Percentiles rank a stretch among this genome's conserved stretches.
These are phyloP conservation scores for Rhodotorula taiwanensis DNA, from an alignment of 768 basidiomycete genomes.

Conservation along the genomic window DNA sequence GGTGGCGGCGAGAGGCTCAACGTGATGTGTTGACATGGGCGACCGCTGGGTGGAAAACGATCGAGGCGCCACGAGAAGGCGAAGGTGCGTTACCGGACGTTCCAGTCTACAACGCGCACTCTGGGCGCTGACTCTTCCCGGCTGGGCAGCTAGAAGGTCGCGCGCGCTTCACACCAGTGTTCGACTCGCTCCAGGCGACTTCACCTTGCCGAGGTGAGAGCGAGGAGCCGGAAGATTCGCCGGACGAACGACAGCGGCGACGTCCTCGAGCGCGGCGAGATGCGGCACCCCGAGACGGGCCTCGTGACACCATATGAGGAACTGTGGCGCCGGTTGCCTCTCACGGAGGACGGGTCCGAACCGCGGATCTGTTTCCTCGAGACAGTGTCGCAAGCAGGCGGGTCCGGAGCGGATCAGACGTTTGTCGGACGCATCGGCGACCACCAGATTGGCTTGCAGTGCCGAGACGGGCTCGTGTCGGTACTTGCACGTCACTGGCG, in stretches of 20 bases:
- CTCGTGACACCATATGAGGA: conserved; percentile 29
- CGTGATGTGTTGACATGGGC: conserved; percentile 20
- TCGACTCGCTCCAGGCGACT: conserved; percentile 18
- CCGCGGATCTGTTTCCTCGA: conserved; percentile 1
- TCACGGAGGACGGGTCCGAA: background rate
- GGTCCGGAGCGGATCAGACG: background rate
- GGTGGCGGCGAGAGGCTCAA: background rate
- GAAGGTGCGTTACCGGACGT: conserved; percentile 11
- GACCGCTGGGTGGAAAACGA: conserved; percentile 26
- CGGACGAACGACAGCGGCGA: conserved; percentile 32
- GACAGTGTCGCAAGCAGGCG: background rate
- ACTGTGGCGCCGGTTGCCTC: conserved; percentile 23
- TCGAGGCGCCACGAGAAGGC: background rate
- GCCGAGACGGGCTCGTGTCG: too few species aligned
- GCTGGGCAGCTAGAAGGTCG: background rate
- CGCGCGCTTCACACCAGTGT: conserved; percentile 19
- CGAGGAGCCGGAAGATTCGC: background rate
- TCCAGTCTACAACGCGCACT: too few species aligned
- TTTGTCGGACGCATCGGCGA: conserved; percentile 24
- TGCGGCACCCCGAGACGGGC: conserved; percentile 20
- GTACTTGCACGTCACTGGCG: too few species aligned
- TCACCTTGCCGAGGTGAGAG: background rate
- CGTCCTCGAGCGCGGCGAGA: conserved; percentile 29
- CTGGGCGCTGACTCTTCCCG: background rate
- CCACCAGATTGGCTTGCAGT: conserved; percentile 4